A percentile compares a stretch with the other conserved stretches of the same genome.
Evolutionary conservation across 768 basidiomycete species (phyloP).

Genomic region (Panellus pusillus): DNA sequence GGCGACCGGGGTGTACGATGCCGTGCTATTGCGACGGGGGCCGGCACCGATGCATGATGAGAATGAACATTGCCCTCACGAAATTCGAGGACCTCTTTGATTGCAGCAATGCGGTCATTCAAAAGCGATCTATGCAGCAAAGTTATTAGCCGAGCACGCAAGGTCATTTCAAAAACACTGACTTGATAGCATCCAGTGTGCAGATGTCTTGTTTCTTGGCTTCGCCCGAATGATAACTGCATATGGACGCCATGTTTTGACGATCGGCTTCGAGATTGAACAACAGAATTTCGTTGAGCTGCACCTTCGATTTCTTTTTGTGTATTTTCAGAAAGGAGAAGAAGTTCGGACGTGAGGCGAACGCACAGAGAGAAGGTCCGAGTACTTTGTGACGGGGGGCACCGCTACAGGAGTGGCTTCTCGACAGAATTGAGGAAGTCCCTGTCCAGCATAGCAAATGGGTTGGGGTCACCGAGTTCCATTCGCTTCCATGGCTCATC

Average conservation of each 20-base stretch:
- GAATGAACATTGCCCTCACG: constrained; percentile 13
- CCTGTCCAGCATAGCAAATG: constrained; percentile 27
- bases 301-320: constrained; percentile 31
- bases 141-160: neutral
- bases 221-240: constrained; percentile 25
- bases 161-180: constrained; percentile 3
- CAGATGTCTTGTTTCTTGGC: constrained; percentile 38
- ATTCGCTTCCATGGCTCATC: constrained; percentile 27
- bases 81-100: constrained; percentile 35
- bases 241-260: constrained; percentile 26
- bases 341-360: neutral
- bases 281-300: constrained; percentile 29
- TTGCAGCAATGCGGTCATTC: constrained; percentile 37
- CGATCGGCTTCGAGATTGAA: constrained; percentile 31
- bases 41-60: neutral
- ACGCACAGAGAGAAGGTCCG: constrained; percentile 30
- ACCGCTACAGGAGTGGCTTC: constrained; percentile 5
- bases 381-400: constrained; percentile 17
- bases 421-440: constrained; percentile 23
- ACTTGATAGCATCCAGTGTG: constrained; percentile 44
- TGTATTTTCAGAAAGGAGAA: neutral
- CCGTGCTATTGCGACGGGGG: neutral
- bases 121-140: constrained; percentile 14
- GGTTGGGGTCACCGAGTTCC: constrained; percentile 24
- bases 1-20: constrained; percentile 2